Conservation (phyloP, 306 rosid genomes). For the Pachyrhizus erosus region DNA sequence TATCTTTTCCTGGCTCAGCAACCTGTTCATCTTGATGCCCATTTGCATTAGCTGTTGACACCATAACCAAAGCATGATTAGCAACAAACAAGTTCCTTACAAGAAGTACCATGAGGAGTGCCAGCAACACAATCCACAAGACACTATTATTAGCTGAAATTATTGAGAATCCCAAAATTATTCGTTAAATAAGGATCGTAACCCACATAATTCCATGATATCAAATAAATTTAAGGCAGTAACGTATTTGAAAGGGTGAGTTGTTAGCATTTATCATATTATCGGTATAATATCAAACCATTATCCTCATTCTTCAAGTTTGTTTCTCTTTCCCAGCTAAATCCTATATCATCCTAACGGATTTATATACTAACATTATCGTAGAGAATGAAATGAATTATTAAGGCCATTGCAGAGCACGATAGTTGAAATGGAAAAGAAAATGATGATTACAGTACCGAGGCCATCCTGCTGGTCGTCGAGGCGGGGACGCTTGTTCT, state of each 20-base stretch:
- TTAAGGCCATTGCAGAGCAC: background rate
- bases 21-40: conserved; percentile 64
- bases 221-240: background rate
- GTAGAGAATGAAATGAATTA: background rate
- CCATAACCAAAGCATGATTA: conserved; percentile 9
- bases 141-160: background rate
- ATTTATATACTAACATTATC: background rate
- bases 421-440: background rate
- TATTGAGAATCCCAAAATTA: background rate
- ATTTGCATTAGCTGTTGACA: conserved; percentile 64
- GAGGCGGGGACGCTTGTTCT: conserved; percentile 76
- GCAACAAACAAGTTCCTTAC: background rate
- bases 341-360: background rate
- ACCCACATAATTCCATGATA: background rate
- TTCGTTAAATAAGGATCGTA: background rate
- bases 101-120: background rate
- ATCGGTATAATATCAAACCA: background rate
- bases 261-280: background rate
- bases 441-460: conserved; percentile 50
- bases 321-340: background rate
- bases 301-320: background rate
- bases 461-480: conserved; percentile 56
- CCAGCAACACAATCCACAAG: background rate
- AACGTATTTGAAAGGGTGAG: background rate
- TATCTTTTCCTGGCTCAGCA: conserved; percentile 44